Conservation (phyloP, 2,329 filamentous ascomycete species). For the Fusarium sp. region DNA sequence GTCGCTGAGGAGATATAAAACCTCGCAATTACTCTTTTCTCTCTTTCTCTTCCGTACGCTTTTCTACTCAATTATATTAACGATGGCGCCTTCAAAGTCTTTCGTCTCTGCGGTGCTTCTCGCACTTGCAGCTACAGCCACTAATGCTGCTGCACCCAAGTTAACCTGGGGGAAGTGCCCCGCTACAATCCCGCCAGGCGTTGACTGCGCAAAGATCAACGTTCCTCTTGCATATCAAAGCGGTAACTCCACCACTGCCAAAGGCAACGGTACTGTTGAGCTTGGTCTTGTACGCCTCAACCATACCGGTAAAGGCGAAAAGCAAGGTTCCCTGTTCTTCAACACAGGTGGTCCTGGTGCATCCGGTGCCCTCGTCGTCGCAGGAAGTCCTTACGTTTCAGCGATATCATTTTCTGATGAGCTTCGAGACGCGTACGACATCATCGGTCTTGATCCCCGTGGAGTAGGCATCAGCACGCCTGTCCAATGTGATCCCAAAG, state of each 20-base stretch:
- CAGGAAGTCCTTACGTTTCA: conserved; percentile 15
- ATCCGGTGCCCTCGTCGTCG: conserved; percentile 14
- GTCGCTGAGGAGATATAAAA: conserved; percentile 15
- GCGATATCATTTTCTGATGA: conserved; percentile 25
- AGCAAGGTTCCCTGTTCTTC: conserved; percentile 32
- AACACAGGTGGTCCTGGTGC: conserved; percentile 42
- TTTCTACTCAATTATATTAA: not conserved
- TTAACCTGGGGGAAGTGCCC: conserved; percentile 25
- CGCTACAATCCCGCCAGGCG: conserved; percentile 12
- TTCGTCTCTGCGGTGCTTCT: conserved; percentile 2
- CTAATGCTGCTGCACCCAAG: not conserved
- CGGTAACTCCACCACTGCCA: conserved; percentile 23
- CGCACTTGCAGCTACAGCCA: not conserved
- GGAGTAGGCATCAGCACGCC: conserved; percentile 55
- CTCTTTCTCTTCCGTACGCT: too few species aligned
- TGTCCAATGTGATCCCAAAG: conserved; percentile 52
- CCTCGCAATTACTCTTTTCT: not conserved
- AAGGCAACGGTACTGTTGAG: conserved; percentile 20
- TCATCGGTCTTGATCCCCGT: conserved; percentile 58
- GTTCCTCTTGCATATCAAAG: conserved; percentile 35
- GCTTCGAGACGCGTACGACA: conserved; percentile 49
- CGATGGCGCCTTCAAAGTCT: not conserved
- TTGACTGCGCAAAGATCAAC: conserved; percentile 33
- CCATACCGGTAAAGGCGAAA: conserved; percentile 29
- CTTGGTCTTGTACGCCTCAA: conserved; percentile 21